These are phyloP conservation scores for Nannizzia gypsea DNA, from an alignment of 2,329 filamentous ascomycete species.

Conservation along the genomic window DNA sequence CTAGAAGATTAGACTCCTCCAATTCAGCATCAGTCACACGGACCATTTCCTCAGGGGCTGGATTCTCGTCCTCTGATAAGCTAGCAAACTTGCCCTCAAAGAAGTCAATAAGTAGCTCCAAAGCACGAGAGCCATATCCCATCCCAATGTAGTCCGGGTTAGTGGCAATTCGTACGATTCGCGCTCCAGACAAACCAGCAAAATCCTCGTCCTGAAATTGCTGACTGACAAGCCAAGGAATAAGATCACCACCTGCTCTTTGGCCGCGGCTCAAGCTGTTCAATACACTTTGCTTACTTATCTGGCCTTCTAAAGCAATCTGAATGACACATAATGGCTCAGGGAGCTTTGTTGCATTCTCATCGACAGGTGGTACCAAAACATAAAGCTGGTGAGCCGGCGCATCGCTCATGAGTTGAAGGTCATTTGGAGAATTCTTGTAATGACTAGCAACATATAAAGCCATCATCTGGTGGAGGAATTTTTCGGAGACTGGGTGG, in stretches of 20 bases:
- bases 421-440: constrained; percentile 94
- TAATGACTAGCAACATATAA: constrained; percentile 96
- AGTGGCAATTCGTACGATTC: constrained; percentile 87
- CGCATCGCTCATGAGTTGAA: constrained; percentile 97
- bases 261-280: constrained; percentile 82
- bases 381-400: constrained; percentile 95
- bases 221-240: constrained; percentile 94
- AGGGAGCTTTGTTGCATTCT: constrained; percentile 65
- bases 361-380: constrained; percentile 71
- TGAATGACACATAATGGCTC: constrained; percentile 94
- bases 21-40: constrained; percentile 75
- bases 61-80: constrained; percentile 58
- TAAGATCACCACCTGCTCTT: constrained; percentile 80
- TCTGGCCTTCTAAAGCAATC: constrained; percentile 85
- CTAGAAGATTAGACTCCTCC: constrained; percentile 59
- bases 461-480: constrained; percentile 95
- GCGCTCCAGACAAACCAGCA: constrained; percentile 79
- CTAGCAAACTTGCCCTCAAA: constrained; percentile 88
- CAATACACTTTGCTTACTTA: constrained; percentile 83
- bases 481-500: constrained; percentile 92
- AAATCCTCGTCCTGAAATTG: constrained; percentile 98
- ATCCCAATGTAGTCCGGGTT: constrained; percentile 86
- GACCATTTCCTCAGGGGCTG: constrained; percentile 49
- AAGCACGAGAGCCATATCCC: constrained; percentile 84
- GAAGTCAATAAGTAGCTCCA: constrained; percentile 80